Evolutionary conservation across 805 yeast species (phyloP).

Genomic region (Nakazawaea anatomiae): DNA sequence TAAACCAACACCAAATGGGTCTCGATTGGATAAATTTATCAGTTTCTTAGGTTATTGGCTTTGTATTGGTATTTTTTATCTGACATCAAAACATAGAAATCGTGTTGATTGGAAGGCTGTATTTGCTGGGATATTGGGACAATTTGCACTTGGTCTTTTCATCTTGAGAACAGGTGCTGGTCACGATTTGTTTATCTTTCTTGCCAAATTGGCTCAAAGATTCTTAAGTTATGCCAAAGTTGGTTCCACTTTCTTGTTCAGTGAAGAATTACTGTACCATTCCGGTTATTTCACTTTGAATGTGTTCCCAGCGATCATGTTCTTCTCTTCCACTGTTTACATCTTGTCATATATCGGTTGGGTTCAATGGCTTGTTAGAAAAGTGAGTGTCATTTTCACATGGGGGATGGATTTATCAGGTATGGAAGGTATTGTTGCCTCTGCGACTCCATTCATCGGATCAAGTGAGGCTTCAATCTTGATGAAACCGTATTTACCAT

Average conservation of each 20-base stretch:
- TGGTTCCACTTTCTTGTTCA: constrained; percentile 57
- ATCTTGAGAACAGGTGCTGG: constrained; percentile 57
- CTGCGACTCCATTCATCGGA: constrained; percentile 63
- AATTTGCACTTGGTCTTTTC: constrained; percentile 52
- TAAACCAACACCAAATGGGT: constrained; percentile 38
- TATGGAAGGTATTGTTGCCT: constrained; percentile 61
- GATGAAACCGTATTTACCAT: constrained; percentile 54
- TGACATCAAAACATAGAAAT: constrained; percentile 38
- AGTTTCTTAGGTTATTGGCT: constrained; percentile 52
- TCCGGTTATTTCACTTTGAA: constrained; percentile 46
- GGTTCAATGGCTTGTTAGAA: constrained; percentile 54
- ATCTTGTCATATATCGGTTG: constrained; percentile 54
- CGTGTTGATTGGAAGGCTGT: constrained; percentile 54
- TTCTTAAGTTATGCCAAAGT: constrained; percentile 50
- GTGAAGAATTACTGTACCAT: constrained; percentile 28
- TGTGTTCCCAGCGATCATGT: constrained; percentile 56
- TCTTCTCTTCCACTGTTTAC: constrained; percentile 59
- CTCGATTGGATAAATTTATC: constrained; percentile 48
- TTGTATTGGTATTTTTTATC: constrained; percentile 35
- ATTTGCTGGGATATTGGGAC: constrained; percentile 53
- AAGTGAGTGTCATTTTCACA: constrained; percentile 52
- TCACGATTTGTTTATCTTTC: constrained; percentile 56
- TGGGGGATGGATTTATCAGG: constrained; percentile 57
- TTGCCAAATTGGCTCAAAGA: constrained; percentile 50
- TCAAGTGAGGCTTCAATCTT: constrained; percentile 62